phyloP scores from a whole-genome alignment of 2,329 filamentous ascomycete genomes.

The Colletotrichum trifolii region DNA sequence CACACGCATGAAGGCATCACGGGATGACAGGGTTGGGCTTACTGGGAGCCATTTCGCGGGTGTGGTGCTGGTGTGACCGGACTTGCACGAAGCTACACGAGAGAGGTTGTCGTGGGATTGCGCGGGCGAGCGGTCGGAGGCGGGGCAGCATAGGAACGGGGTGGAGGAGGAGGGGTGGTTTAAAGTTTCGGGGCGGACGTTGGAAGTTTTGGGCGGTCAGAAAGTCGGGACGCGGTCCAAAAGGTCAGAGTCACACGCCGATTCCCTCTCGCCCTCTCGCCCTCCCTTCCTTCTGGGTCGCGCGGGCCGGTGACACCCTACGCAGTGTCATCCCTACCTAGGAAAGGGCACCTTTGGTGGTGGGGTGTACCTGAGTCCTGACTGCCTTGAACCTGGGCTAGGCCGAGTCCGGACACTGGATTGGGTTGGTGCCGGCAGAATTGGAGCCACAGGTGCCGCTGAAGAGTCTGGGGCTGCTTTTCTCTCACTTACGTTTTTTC shows the following conservation, averaged over 20 bases:
- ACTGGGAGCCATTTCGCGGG: constrained; percentile 46
- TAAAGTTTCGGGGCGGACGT: constrained; percentile 3
- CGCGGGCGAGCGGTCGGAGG: constrained; percentile 28
- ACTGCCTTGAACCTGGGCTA: too few species aligned
- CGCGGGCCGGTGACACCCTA: too few species aligned
- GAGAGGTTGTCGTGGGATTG: constrained; percentile 27
- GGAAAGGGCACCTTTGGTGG: background rate
- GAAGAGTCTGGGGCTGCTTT: background rate
- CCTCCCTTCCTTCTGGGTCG: too few species aligned
- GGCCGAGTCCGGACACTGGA: background rate
- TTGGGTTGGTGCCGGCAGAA: constrained; percentile 6
- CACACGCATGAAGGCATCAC: too few species aligned
- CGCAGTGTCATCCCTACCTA: too few species aligned
- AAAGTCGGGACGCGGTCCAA: too few species aligned
- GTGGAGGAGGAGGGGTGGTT: background rate
- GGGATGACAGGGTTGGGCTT: constrained; percentile 26
- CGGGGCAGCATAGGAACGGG: constrained; percentile 27
- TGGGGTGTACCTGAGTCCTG: background rate
- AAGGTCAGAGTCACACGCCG: too few species aligned
- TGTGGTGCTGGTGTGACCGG: constrained; percentile 23
- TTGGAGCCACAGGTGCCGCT: background rate
- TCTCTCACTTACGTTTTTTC: too few species aligned
- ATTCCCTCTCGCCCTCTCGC: too few species aligned
- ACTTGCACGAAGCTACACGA: constrained; percentile 2
- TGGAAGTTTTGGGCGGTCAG: too few species aligned